Evolutionary conservation across 306 rosid species (phyloP).

Genomic region (Dryas octopetala): DNA sequence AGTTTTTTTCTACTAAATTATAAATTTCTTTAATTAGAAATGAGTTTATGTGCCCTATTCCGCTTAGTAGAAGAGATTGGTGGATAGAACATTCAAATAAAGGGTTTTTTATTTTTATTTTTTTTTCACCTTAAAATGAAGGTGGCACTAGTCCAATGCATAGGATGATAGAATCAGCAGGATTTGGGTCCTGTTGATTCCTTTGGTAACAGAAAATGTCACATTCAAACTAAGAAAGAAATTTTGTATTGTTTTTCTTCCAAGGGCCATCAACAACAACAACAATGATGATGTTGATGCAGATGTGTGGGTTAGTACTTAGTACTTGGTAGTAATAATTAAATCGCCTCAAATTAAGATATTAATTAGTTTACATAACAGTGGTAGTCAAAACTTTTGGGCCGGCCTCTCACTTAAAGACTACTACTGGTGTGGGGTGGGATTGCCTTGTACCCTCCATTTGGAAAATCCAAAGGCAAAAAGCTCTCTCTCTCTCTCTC

Average conservation of each 20-base stretch:
- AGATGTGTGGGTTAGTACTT: background rate
- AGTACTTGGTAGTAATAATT: background rate
- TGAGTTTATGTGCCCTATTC: no score
- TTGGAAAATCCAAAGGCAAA: constrained; percentile 24
- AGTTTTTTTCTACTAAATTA: no score
- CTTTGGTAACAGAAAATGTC: constrained; percentile 6
- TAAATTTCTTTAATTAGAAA: no score
- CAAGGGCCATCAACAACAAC: constrained; percentile 14
- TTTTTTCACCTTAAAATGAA: background rate
- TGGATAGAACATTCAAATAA: no score
- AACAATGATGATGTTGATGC: constrained; percentile 15
- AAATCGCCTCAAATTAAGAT: background rate
- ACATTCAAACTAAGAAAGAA: background rate
- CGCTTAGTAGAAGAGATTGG: no score
- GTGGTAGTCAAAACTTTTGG: constrained; percentile 18
- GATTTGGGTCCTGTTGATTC: constrained; percentile 9
- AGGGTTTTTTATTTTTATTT: background rate
- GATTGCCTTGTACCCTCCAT: constrained; percentile 4
- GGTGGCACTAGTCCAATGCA: background rate
- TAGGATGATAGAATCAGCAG: background rate
- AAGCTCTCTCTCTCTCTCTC: background rate
- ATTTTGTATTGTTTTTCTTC: background rate
- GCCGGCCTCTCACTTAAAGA: constrained; percentile 17
- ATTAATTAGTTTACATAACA: background rate
- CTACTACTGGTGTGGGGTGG: constrained; percentile 5